These are phyloP conservation scores for Cairneyella variabilis DNA, from an alignment of 495 filamentous ascomycete genomes.

Conservation along the genomic window DNA sequence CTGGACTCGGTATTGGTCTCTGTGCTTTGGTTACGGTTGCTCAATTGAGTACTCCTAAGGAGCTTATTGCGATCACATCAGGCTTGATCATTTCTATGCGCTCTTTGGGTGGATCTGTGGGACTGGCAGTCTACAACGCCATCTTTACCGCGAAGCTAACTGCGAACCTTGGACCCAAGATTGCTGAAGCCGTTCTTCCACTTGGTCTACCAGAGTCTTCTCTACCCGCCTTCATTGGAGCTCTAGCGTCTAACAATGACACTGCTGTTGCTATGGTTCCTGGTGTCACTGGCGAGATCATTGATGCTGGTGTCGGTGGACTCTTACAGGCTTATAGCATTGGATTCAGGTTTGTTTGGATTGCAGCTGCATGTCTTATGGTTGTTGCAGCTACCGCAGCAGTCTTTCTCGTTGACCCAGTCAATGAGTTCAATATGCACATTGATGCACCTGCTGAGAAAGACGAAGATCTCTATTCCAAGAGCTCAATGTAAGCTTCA, in stretches of 20 bases:
- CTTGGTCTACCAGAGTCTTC: constrained; percentile 16
- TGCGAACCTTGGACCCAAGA: constrained; percentile 3
- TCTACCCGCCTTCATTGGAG: constrained; percentile 20
- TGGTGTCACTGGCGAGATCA: constrained; percentile 22
- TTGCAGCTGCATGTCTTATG: constrained; percentile 25
- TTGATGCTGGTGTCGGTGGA: constrained; percentile 17
- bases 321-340: constrained; percentile 22
- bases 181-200: constrained; percentile 7
- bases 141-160: constrained; percentile 15
- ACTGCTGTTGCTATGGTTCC: constrained; percentile 15
- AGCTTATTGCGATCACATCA: constrained; percentile 30
- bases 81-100: constrained; percentile 32
- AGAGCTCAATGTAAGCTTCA: too few relatives aligned
- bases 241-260: constrained; percentile 12
- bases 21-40: constrained; percentile 29
- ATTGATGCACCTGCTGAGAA: constrained; percentile 20
- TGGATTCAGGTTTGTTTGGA: constrained; percentile 31
- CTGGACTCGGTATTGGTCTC: constrained; percentile 27
- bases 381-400: constrained; percentile 21
- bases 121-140: constrained; percentile 30
- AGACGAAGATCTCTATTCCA: constrained; percentile 10
- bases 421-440: constrained; percentile 15
- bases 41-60: constrained; percentile 31
- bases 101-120: constrained; percentile 31
- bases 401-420: constrained; percentile 15